phyloP scores from a whole-genome alignment of 352 stramenopile genomes.

The Phytophthora sansomeana region DNA sequence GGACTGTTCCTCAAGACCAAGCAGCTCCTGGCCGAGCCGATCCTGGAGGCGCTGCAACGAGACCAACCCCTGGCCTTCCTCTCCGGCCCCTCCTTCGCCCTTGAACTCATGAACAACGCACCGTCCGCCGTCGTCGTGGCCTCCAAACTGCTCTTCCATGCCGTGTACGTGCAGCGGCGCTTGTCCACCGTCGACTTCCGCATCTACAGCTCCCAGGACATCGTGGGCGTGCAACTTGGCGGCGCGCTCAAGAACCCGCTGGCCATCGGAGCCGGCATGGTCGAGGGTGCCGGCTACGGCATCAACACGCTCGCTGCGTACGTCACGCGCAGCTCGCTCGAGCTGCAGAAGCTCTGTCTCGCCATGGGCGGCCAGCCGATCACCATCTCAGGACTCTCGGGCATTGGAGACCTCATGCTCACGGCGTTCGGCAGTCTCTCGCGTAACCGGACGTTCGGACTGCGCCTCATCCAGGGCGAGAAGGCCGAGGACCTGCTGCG shows the following conservation, averaged over 20 bases:
- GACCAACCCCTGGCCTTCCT: constrained; percentile 96
- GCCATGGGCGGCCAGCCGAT: constrained; percentile 94
- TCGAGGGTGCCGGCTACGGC: constrained; percentile 96
- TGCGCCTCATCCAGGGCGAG: constrained; percentile 93
- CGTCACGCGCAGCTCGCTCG: constrained; percentile 95
- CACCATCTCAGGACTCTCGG: constrained; percentile 95
- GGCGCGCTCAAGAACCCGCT: constrained; percentile 98
- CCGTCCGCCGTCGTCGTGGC: constrained; percentile 97
- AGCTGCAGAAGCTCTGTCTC: constrained; percentile 96
- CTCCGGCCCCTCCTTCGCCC: constrained; percentile 95
- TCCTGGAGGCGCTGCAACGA: constrained; percentile 91
- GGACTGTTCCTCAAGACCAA: constrained; percentile 96
- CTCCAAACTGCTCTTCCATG: constrained; percentile 92
- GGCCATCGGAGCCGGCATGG: constrained; percentile 97
- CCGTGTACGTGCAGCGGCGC: constrained; percentile 82
- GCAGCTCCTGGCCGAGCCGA: constrained; percentile 96
- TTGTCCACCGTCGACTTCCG: constrained; percentile 93
- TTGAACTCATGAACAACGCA: constrained; percentile 96
- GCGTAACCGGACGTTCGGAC: constrained; percentile 95
- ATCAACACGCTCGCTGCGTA: constrained; percentile 96
- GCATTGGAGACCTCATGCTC: constrained; percentile 95
- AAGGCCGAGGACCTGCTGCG: constrained; percentile 94
- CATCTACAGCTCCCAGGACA: constrained; percentile 94
- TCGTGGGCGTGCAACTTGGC: constrained; percentile 96
- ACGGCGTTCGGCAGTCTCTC: constrained; percentile 97